Evolutionary conservation across 78 protist species (phyloP).

Genomic region (Cyanophora paradoxa): DNA sequence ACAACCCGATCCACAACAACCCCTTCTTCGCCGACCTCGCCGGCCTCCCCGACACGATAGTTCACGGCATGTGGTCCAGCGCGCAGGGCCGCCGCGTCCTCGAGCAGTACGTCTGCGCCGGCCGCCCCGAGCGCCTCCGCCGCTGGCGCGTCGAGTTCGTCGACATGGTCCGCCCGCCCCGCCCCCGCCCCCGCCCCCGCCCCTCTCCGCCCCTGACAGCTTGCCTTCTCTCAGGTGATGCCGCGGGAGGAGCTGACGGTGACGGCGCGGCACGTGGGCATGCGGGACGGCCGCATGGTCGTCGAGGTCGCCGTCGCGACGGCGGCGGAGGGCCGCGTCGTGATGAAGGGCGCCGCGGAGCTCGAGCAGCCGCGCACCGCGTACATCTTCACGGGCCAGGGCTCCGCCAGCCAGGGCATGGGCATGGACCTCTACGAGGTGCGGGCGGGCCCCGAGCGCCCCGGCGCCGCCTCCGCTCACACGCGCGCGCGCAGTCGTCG

Average conservation of each 20-base stretch:
- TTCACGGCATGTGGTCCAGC: slow-evolving; percentile 65
- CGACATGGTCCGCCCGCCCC: too few relatives aligned
- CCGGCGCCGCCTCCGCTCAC: too few relatives aligned
- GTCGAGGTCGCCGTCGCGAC: too few relatives aligned
- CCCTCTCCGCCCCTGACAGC: too few relatives aligned
- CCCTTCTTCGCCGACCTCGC: slow-evolving; percentile 35
- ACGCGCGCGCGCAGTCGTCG: too few relatives aligned
- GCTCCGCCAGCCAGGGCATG: slow-evolving; percentile 33
- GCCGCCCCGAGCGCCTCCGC: slow-evolving; percentile 23
- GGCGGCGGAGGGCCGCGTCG: too few relatives aligned
- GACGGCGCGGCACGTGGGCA: slow-evolving; percentile 43
- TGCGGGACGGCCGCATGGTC: slow-evolving; percentile 38
- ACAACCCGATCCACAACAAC: slow-evolving; percentile 65
- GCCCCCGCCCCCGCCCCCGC: too few relatives aligned
- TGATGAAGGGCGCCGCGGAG: slow-evolving; percentile 14
- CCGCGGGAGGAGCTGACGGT: slow-evolving; percentile 24
- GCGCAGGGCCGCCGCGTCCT: slow-evolving; percentile 33
- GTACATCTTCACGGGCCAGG: slow-evolving; percentile 71
- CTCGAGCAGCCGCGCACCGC: slow-evolving; percentile 48
- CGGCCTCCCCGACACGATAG: slow-evolving; percentile 46
- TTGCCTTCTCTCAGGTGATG: too few relatives aligned
- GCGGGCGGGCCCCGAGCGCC: too few relatives aligned
- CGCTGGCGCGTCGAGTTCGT: slow-evolving; percentile 19
- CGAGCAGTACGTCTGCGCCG: slow-evolving; percentile 45
- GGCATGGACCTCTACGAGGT: slow-evolving; percentile 65